A percentile compares a stretch with the other conserved stretches of the same genome.
Conservation (phyloP, 2,329 filamentous ascomycete genomes). For the Ophiocordyceps camponoti-leonardi region DNA sequence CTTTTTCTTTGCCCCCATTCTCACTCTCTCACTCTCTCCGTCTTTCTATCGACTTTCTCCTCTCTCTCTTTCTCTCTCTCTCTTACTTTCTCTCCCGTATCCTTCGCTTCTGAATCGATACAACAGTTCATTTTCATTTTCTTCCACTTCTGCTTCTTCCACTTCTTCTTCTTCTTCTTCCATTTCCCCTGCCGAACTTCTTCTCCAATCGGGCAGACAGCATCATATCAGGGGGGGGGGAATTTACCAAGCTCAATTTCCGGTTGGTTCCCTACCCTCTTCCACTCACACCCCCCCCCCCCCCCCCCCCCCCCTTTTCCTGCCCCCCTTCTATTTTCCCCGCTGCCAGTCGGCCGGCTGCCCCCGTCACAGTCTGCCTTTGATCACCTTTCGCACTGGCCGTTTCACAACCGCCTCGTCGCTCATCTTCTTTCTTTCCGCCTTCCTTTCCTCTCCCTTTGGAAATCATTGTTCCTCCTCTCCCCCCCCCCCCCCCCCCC, state of each 20-base stretch:
- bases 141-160: no score
- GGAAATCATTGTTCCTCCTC: neutral
- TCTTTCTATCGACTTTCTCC: no score
- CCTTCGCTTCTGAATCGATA: neutral
- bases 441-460: neutral
- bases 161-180: neutral
- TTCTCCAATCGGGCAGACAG: neutral
- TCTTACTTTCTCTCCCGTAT: neutral
- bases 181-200: no score
- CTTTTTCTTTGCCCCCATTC: no score
- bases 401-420: neutral
- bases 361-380: neutral
- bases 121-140: neutral
- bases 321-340: neutral
- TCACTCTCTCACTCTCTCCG: no score
- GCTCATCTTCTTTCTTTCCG: neutral
- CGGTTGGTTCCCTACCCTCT: neutral
- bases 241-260: neutral
- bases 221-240: neutral
- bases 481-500: no score
- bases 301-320: neutral
- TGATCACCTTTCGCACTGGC: neutral
- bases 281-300: neutral
- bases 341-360: neutral
- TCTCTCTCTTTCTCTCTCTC: neutral